Evolutionary conservation across 2,329 filamentous ascomycete species (phyloP).

Genomic region (Calonectria hongkongensis): DNA sequence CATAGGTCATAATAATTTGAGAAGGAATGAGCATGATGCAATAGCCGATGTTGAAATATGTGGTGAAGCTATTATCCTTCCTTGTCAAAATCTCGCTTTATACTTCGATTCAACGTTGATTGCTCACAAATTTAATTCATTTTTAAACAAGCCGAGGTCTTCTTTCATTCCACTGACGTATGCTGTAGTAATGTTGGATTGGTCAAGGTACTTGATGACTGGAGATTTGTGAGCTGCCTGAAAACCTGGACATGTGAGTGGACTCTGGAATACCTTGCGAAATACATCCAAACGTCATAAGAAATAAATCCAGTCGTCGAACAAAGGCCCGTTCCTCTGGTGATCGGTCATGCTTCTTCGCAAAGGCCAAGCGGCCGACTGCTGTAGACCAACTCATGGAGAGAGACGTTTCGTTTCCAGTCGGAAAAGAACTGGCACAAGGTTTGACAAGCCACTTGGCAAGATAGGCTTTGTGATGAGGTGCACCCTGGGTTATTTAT

Average conservation of each 20-base stretch:
- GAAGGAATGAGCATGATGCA: conserved; percentile 66
- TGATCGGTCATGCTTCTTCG: conserved; percentile 34
- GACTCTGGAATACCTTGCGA: conserved; percentile 23
- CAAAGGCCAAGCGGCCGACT: conserved; percentile 31
- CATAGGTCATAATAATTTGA: conserved; percentile 61
- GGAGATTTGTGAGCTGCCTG: background rate
- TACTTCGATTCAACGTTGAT: background rate
- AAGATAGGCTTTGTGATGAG: background rate
- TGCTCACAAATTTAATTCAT: conserved; percentile 39
- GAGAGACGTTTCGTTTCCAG: background rate
- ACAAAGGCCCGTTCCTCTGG: conserved; percentile 32
- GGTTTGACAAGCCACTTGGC: background rate
- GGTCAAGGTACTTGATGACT: conserved; percentile 36
- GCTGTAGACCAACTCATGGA: conserved; percentile 25
- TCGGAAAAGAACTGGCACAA: background rate
- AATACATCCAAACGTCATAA: conserved; percentile 38
- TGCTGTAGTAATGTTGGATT: conserved; percentile 34
- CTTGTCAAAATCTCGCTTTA: background rate
- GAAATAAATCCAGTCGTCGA: conserved; percentile 27
- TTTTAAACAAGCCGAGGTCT: conserved; percentile 47
- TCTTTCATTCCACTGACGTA: conserved; percentile 38
- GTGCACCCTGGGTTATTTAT: conserved; percentile 33
- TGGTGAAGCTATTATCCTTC: conserved; percentile 53
- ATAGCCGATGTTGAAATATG: conserved; percentile 76
- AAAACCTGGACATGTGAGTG: too few species aligned